Evolutionary conservation across 805 yeast species (phyloP).

Genomic region (Suhomyces prunicola): DNA sequence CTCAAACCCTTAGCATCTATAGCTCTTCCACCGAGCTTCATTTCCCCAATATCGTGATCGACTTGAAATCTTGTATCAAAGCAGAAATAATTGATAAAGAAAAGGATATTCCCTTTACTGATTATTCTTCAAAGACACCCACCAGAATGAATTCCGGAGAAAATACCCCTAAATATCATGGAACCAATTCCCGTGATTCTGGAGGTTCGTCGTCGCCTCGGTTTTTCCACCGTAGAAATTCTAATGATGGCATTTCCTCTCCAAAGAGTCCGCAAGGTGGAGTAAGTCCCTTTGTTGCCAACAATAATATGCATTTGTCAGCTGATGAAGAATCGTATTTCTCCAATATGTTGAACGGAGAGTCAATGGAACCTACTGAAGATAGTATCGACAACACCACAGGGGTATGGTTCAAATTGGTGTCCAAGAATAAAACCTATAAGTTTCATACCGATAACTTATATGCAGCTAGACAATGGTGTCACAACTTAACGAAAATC

Average conservation of each 20-base stretch:
- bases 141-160: neutral
- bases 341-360: slow-evolving; percentile 15
- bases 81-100: slow-evolving; percentile 49
- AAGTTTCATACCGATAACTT: slow-evolving; percentile 71
- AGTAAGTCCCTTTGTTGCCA: neutral
- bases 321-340: slow-evolving; percentile 22
- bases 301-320: neutral
- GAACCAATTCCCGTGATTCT: neutral
- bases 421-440: slow-evolving; percentile 56
- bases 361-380: slow-evolving; percentile 15
- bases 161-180: neutral
- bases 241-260: slow-evolving; percentile 1
- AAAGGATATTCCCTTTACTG: neutral
- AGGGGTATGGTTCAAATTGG: slow-evolving; percentile 54
- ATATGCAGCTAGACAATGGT: slow-evolving; percentile 79
- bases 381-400: slow-evolving; percentile 14
- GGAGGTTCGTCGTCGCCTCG: slow-evolving; percentile 4
- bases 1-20: slow-evolving; percentile 66
- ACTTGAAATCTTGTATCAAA: slow-evolving; percentile 57
- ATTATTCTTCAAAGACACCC: neutral
- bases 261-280: slow-evolving; percentile 5
- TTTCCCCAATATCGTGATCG: slow-evolving; percentile 76
- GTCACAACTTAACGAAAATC: slow-evolving; percentile 65
- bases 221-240: neutral
- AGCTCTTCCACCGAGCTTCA: slow-evolving; percentile 73